Evolutionary conservation across 140 eudicot species (phyloP), one percentile per base, ranked within the genome.

Genomic region (Bidens hawaiensis): DNA sequence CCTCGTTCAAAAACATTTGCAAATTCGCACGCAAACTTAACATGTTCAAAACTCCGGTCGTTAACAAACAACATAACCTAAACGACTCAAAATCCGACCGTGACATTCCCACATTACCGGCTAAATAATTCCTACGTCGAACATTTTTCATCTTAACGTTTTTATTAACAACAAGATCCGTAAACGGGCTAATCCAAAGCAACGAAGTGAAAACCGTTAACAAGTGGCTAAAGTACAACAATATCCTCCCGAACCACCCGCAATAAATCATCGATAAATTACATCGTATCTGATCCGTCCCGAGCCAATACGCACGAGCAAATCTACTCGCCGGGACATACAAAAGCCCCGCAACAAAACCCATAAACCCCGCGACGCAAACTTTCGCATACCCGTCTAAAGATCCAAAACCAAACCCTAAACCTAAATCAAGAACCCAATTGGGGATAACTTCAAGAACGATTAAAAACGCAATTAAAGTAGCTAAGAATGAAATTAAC

Each of bases 231-330:
- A 74, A 78, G 76, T 88, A 83, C 49, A 93, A 83, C 49, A 93
- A 70, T 65, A 65, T 74, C 75, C 94, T 82, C 14, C 79, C 87
- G 61, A 81, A 69, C 89, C 83, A 88, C 28, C 94, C 93, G 60
- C 96, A 85, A 22, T 86, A 81, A 55, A 85, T 79, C 63, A 93
- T 87, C 2, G 94, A 78, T 48, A 93, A 75, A 82, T 88, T 85
- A 33, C 89, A 82, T 18, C 86, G 85, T 33, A 79, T 81, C 76
- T 93, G 99, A 81, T 93, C 96, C 0, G 99, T 87, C 16, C 96
- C 99, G 5, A 93, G 88, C 99, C 99, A 93, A 75, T 87, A 85
- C 0, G 96, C 81, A 2, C 93, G 84, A 0, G 95, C 84, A 47
- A 63, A 76, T 74, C 79, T 77, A 31, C 72, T 60, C 11, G 93